Base-by-base conservation (phyloP, 441 rosid genomes). In the Hura crepitans region DNA sequence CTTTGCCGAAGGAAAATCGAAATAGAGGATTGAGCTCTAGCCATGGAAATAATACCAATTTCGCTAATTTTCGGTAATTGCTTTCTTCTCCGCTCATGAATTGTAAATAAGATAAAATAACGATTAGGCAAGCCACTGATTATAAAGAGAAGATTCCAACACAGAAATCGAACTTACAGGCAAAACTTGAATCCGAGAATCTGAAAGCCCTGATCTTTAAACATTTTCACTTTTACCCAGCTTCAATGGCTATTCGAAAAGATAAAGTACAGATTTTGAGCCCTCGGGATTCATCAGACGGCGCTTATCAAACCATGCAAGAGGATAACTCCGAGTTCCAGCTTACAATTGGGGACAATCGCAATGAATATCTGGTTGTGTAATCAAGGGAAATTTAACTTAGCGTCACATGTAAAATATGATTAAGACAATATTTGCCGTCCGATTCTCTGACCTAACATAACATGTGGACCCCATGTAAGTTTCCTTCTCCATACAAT, bases 11-110 rank as follows among this genome's bases (percentile, higher is more conserved):
- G 77, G 76, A 49, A 60, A 22, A 28, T 6, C 37, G 60, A 2
- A 47, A 81, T 9, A 22, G 74, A 71, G 11, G 74, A 68, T 39
- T 46, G 66, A 68, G 71, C 61, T 70, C 76, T 81, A 72, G 72
- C 75, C 79, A 65, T 65, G 15, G 42, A 23, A 65, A 75, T 5
- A 65, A 12, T 4, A 35, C 27, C 9, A 28, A 50, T 17, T 60
- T 42, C 11, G 23, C 43, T 13, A 54, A 30, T 10, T 43, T 14
- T 31, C 59, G n/a, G 8, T n/a, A 37, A 18, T 18, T 23, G 18
- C 43, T 12, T 53, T 37, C 62, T 30, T 57, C 43, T 5, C 33
- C 3, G 9, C 17, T 6, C n/a, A 15, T 17, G 27, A 15, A 4
- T n/a, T 39, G 27, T 39, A 51, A 43, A 39, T 6, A 68, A 8